A percentile compares a stretch with the other conserved stretches of the same genome.
Evolutionary conservation across 257 asterid genomes (phyloP).

Genomic region (Solanum peruvianum): DNA sequence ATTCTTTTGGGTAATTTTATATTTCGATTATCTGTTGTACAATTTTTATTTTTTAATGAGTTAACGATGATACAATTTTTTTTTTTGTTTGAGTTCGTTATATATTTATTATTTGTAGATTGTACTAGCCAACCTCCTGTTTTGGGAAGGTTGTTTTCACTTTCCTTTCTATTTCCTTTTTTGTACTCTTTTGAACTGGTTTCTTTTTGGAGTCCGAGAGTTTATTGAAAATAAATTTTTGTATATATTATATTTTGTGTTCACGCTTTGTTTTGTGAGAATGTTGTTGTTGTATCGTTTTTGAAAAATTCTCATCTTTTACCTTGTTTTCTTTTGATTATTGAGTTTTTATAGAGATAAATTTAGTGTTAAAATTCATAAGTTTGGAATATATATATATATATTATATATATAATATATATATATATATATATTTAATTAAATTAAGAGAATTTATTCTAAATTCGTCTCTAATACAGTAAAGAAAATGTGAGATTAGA

Average conservation of each 20-base stretch:
- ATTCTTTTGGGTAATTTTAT: background rate
- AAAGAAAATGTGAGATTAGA: background rate
- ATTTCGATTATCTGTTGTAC: background rate
- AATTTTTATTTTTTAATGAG: background rate
- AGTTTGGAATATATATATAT: background rate
- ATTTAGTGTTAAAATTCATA: background rate
- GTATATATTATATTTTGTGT: background rate
- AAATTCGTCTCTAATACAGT: background rate
- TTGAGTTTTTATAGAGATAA: background rate
- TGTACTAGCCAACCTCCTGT: background rate
- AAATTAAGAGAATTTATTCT: background rate
- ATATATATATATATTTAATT: background rate
- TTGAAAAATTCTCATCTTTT: background rate
- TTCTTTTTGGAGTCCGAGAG: rapidly evolving
- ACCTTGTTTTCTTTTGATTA: background rate
- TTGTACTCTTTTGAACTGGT: background rate
- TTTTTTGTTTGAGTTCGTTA: background rate
- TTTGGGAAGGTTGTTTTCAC: background rate
- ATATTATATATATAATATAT: background rate
- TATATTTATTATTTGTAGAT: background rate
- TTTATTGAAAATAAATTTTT: background rate
- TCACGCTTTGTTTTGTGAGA: background rate
- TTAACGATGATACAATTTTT: background rate
- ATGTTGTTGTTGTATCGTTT: background rate
- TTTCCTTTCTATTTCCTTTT: background rate